Evolutionary conservation across 139 green algal species (phyloP), one percentile per base, ranked within the genome.

Genomic region (Mesotaenium endlicherianum): DNA sequence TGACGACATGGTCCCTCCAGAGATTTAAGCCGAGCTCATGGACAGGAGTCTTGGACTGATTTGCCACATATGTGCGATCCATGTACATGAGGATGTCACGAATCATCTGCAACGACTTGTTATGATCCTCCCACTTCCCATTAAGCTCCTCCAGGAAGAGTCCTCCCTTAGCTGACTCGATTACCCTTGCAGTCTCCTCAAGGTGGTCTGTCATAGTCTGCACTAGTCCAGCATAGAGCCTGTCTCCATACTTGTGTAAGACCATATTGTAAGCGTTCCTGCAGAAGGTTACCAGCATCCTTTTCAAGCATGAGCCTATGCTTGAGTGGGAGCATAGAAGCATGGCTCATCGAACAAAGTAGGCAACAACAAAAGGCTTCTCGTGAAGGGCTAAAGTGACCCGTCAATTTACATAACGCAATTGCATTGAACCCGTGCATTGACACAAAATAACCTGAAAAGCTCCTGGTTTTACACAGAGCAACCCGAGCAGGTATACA

Each of bases 71-170:
- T 0, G 96, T 97, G n/a, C 95, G 90, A 87, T 99, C 96, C 95
- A 99, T 98, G 91, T 99, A 98, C 96, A 98, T 98, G 42, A 99
- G 92, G 70, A 99, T 98, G 91, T 98, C 97, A 0, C 95, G 86
- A 67, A 99, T 97, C 92, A 98, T 97, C 69, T 96, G 92, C 71
- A 97, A 94, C 45, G 89, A 93, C 87, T 98, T 98, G 85, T 94
- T 94, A 90, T 99, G 95, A 34, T 95, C 89, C 41, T 95, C 90
- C 94, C 95, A 99, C 36, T 92, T 89, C 36, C 84, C 50, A 45
- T 95, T 92, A n/a, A 98, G 88, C 80, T 97, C 94, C 38, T 86
- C 85, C 20, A 99, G 88, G 70, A 99, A 98, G 1, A 88, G 79
- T 41, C 92, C 86, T 0, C 93, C 94, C 59, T 95, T 90, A 5